Evolutionary conservation across 129 eudicot genomes (phyloP), one percentile per base, ranked within the genome.

Genomic region (Ambrosia trifida): DNA sequence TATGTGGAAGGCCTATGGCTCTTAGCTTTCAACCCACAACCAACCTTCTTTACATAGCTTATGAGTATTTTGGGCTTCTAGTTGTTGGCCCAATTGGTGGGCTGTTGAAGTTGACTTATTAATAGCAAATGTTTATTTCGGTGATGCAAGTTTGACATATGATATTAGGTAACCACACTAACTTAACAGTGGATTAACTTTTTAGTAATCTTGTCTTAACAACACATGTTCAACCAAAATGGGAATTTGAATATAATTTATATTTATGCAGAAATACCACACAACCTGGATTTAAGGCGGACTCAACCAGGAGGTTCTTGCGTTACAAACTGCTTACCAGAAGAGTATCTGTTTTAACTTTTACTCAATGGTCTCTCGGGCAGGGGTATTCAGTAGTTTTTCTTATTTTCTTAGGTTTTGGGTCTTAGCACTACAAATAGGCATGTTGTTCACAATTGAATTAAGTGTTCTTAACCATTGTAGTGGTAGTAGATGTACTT

Each of bases 1-100:
- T 53, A 67, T 76, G 84, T 3, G 84, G 82, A 57, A 46, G 84
- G 49, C 82, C 84, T 3, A 0, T 83, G 9, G 84, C 82, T 1
- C 70, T 83, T 36, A 69, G 80, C 31, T 76, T 76, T 63, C 66
- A 80, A 14, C 72, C 38, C 5, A 12, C 10, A 69, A 79, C 45
- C 0, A 45, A 66, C 2, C 50, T 36, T 58, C 74, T 70, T 40
- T 66, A 65, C 63, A 72, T 76, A 16, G 57, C 41, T 0, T 79
- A 79, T 28, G 83, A 59, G 2, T 73, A 18, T 67, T 36, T 66
- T 4, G 83, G 83, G 11, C 78, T 79, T 68, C 64, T 73, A 46
- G 70, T 49, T 40, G 75, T 79, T 7, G 75, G 70, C 69, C 79
- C 75, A 12, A 28, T 0, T 0, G 83, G 75, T 7, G 83, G 83